phyloP scores from a whole-genome alignment of 129 eudicot genomes.

The Flaveria sonorensis region DNA sequence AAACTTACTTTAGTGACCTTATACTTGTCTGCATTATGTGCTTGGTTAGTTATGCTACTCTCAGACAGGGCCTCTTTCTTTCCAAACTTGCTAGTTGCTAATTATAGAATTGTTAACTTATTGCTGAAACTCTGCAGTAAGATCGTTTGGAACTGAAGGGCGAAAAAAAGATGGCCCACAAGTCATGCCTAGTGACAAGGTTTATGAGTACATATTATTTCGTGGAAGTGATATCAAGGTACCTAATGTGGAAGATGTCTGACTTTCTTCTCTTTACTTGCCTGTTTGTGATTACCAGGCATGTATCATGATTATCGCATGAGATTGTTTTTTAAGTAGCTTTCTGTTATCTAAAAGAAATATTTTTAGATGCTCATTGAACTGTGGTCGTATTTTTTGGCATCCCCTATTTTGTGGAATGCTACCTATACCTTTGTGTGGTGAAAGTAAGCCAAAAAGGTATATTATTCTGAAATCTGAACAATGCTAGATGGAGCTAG shows the following conservation, averaged over 20 bases:
- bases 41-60: constrained; percentile 18
- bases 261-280: no score
- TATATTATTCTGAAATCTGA: no score
- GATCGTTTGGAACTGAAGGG: constrained; percentile 93
- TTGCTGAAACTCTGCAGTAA: constrained; percentile 50
- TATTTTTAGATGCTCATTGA: no score
- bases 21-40: constrained; percentile 8
- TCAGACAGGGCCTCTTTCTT: background rate
- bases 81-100: background rate
- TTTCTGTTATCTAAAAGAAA: no score
- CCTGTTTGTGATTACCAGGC: no score
- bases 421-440: no score
- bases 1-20: background rate
- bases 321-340: no score
- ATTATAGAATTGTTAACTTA: constrained; percentile 10
- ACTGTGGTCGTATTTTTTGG: no score
- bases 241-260: background rate
- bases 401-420: no score
- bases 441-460: no score
- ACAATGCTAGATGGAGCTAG: no score
- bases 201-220: constrained; percentile 81
- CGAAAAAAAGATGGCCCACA: constrained; percentile 86
- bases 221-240: constrained; percentile 98
- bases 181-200: constrained; percentile 72
- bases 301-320: no score